Conservation (phyloP, 2,329 filamentous ascomycete species). For the Ceratocystis cubensis region DNA sequence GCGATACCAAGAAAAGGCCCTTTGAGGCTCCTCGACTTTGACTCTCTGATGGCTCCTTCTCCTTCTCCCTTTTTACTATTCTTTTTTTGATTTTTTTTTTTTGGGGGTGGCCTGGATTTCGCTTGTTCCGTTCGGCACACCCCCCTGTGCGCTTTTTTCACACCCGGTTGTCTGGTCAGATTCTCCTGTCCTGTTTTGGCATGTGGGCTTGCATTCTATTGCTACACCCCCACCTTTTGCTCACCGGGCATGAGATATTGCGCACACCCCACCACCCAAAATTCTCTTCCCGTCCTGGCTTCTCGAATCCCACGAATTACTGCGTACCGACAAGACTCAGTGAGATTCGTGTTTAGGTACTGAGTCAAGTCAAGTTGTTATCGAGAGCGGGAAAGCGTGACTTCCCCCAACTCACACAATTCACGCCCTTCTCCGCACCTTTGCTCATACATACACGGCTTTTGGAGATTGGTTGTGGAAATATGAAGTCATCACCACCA, state of each 20-base stretch:
- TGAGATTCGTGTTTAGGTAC: too few relatives aligned
- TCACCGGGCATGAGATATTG: neutral
- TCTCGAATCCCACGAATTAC: constrained; percentile 2
- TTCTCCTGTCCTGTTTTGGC: neutral
- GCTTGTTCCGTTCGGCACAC: neutral
- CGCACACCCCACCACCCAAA: neutral
- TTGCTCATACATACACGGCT: neutral
- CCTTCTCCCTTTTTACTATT: neutral
- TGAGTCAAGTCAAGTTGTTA: too few relatives aligned
- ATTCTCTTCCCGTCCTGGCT: constrained; percentile 2
- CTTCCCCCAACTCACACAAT: neutral
- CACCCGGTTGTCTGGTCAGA: neutral
- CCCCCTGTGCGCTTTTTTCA: neutral
- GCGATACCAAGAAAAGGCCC: neutral
- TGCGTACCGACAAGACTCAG: neutral
- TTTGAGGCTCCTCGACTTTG: neutral
- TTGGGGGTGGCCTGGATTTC: neutral
- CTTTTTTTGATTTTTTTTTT: too few relatives aligned
- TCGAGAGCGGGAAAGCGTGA: too few relatives aligned
- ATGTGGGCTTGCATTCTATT: neutral
- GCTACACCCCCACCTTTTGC: neutral
- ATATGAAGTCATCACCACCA: neutral
- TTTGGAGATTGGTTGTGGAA: neutral
- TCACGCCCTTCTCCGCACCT: neutral
- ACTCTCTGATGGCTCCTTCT: neutral